Evolutionary conservation across 2,329 filamentous ascomycete genomes (phyloP).

Genomic region (Thelonectria discophora): DNA sequence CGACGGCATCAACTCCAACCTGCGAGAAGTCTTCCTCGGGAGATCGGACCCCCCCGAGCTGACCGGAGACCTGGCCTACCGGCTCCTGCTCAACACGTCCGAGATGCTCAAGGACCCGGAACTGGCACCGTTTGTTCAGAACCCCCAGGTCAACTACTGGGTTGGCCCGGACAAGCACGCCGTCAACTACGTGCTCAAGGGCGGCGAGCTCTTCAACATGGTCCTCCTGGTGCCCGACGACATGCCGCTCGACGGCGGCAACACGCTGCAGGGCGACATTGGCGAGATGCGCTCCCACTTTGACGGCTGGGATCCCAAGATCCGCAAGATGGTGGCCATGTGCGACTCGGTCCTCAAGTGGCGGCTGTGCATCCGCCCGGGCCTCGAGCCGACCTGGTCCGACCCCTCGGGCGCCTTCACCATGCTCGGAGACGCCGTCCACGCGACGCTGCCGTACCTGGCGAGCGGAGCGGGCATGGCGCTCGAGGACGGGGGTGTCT

Average conservation of each 20-base stretch:
- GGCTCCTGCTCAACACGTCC: slow-evolving; percentile 58
- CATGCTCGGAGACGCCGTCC: slow-evolving; percentile 70
- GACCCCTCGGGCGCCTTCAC: slow-evolving; percentile 64
- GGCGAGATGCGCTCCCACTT: slow-evolving; percentile 59
- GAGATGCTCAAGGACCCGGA: slow-evolving; percentile 57
- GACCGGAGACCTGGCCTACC: slow-evolving; percentile 66
- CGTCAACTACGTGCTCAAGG: slow-evolving; percentile 57
- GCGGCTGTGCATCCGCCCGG: slow-evolving; percentile 65
- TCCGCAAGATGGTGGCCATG: slow-evolving; percentile 64
- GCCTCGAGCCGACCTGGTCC: slow-evolving; percentile 62
- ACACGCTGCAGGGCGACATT: slow-evolving; percentile 40
- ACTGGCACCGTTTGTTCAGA: slow-evolving; percentile 53
- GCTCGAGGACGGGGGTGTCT: slow-evolving; percentile 66
- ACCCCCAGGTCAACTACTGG: slow-evolving; percentile 63
- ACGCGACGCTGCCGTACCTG: slow-evolving; percentile 71
- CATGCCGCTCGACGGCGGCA: slow-evolving; percentile 42
- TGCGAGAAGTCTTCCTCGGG: slow-evolving; percentile 55
- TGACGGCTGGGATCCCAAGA: slow-evolving; percentile 65
- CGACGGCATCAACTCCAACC: slow-evolving; percentile 50
- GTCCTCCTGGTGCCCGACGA: slow-evolving; percentile 58
- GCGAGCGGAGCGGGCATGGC: slow-evolving; percentile 66
- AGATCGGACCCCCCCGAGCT: slow-evolving; percentile 54
- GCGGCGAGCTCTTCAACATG: slow-evolving; percentile 56
- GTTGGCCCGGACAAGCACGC: slow-evolving; percentile 61
- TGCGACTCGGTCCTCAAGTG: slow-evolving; percentile 69